These are phyloP conservation scores for Rhazya stricta DNA, from an alignment of 257 asterid species.

Conservation along the genomic window DNA sequence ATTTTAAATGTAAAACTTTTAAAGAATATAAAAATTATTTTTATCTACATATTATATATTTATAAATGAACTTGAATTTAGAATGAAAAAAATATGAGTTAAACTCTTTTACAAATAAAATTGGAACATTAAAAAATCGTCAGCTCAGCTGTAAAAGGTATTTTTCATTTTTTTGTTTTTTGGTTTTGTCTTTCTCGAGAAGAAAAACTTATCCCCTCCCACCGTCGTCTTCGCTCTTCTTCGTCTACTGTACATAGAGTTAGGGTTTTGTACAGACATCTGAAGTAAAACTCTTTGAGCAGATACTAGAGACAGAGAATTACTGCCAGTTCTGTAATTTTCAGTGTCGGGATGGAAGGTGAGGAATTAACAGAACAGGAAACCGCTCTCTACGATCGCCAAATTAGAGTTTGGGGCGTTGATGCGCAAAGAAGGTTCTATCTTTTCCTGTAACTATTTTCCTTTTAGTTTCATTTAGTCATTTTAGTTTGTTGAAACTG, in stretches of 20 bases:
- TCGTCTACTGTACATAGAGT: neutral
- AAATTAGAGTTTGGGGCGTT: constrained; percentile 99
- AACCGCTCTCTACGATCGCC: constrained; percentile 99
- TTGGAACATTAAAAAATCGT: too few species aligned
- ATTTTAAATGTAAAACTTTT: too few species aligned
- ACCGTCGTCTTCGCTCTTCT: too few species aligned
- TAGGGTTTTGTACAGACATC: neutral
- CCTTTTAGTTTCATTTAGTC: neutral
- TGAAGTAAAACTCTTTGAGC: neutral
- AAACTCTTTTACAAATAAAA: too few species aligned
- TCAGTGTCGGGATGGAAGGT: constrained; percentile 26
- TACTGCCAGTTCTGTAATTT: neutral
- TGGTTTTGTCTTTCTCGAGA: too few species aligned
- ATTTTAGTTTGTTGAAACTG: neutral
- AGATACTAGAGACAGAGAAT: neutral
- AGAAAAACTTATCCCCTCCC: too few species aligned
- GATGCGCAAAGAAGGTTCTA: constrained; percentile 91
- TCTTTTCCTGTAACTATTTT: neutral
- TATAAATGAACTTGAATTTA: too few species aligned
- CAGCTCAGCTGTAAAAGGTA: too few species aligned
- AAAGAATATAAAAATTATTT: too few species aligned
- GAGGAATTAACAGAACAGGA: constrained; percentile 95
- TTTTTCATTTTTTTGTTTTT: too few species aligned
- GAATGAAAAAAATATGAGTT: too few species aligned
- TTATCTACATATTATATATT: too few species aligned